Conservation (phyloP, 2,329 filamentous ascomycete genomes). For the Sphaerulina musiva region DNA sequence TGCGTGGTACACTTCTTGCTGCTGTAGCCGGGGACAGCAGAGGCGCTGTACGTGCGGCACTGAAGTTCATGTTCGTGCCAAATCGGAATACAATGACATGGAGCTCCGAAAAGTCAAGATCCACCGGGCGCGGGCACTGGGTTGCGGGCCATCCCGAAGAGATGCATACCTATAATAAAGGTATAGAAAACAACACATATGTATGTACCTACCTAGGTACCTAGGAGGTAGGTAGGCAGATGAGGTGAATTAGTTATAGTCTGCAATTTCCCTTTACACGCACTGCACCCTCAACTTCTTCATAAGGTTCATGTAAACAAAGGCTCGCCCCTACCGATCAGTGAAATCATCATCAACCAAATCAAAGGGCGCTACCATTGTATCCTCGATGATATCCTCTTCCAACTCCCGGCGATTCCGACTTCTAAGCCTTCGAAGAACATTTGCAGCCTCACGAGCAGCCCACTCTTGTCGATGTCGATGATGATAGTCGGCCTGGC, state of each 20-base stretch:
- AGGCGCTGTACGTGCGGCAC: not conserved
- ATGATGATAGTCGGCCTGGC: no score
- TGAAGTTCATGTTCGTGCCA: slow-evolving; percentile 6
- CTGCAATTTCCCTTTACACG: no score
- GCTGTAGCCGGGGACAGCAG: not conserved
- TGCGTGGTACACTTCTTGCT: not conserved
- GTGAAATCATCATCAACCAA: slow-evolving; percentile 1
- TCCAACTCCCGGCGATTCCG: slow-evolving; percentile 1
- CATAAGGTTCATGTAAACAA: not conserved
- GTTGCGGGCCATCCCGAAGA: not conserved
- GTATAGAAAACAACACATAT: no score
- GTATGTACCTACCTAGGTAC: not conserved
- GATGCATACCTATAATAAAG: not conserved
- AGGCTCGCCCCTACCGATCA: not conserved
- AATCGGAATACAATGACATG: not conserved
- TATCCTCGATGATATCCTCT: slow-evolving; percentile 15
- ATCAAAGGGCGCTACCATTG: slow-evolving; percentile 6
- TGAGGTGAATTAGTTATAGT: no score
- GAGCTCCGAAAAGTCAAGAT: not conserved
- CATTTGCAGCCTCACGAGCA: not conserved
- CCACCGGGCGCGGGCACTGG: not conserved
- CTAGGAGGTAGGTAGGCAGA: no score
- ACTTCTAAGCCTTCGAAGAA: not conserved
- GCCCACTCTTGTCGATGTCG: not conserved
- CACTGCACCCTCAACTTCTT: not conserved